Percentiles rank a stretch among this genome's conserved stretches.
Conservation (phyloP, 371 early-diverging fungal genomes). For the Haplosporangium sp. region DNA sequence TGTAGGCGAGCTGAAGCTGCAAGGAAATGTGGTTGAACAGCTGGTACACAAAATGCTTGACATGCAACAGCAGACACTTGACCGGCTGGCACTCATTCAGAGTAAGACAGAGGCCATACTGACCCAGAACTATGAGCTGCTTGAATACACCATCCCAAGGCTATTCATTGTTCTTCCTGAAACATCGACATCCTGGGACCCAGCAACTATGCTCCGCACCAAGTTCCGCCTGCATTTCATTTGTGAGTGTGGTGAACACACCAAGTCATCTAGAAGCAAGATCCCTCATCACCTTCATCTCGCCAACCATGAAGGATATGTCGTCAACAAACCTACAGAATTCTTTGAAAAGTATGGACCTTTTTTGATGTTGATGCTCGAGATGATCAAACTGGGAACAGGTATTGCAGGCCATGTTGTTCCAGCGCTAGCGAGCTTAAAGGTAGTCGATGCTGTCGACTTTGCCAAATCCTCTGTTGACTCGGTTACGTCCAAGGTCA, state of each 20-base stretch:
- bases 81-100: constrained; percentile 26
- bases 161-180: constrained; percentile 27
- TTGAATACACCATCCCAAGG: constrained; percentile 23
- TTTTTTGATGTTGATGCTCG: constrained; percentile 25
- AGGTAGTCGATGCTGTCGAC: constrained; percentile 5
- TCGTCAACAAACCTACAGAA: constrained; percentile 17
- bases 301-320: constrained; percentile 27
- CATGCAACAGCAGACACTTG: constrained; percentile 13
- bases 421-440: constrained; percentile 7
- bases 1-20: constrained; percentile 8
- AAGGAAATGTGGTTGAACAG: constrained; percentile 2
- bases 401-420: constrained; percentile 11
- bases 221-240: constrained; percentile 32
- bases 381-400: constrained; percentile 22
- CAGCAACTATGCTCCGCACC: constrained; percentile 1
- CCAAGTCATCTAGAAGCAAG: constrained; percentile 4
- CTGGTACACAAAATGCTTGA: constrained; percentile 4
- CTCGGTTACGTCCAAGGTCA: constrained; percentile 7
- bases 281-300: constrained; percentile 25
- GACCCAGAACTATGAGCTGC: constrained; percentile 25
- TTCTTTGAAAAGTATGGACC: constrained; percentile 31
- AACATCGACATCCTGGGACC: constrained; percentile 7
- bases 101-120: constrained; percentile 30
- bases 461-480: neutral
- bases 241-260: constrained; percentile 37